Conservation (phyloP, 108 stramenopile species). For the Stephanodiscus triporus region DNA sequence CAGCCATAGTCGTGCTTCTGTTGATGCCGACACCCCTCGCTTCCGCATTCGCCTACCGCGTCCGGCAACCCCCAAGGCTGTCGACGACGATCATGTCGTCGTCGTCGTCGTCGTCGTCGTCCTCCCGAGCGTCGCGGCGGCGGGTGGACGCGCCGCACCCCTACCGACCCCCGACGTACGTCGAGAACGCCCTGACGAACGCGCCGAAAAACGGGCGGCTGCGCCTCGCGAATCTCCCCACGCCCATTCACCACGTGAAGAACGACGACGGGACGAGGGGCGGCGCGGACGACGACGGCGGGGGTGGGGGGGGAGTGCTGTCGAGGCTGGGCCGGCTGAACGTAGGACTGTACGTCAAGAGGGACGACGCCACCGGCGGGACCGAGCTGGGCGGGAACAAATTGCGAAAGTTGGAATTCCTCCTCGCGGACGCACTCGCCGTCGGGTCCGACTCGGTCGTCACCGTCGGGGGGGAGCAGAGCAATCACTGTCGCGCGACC, state of each 20-base stretch:
- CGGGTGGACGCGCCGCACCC: conserved; percentile 17
- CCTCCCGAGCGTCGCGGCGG: too few species aligned
- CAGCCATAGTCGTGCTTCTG: too few species aligned
- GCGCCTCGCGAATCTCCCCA: conserved; percentile 73
- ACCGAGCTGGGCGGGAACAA: conserved; percentile 90
- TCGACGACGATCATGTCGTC: too few species aligned
- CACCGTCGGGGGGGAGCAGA: conserved; percentile 92
- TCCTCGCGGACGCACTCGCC: conserved; percentile 80
- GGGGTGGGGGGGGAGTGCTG: too few species aligned
- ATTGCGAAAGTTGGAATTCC: conserved; percentile 89
- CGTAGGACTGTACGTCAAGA: conserved; percentile 66
- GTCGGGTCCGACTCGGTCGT: conserved; percentile 65
- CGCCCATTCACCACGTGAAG: conserved; percentile 50
- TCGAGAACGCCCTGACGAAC: conserved; percentile 29
- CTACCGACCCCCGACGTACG: conserved; percentile 63
- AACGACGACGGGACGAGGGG: conserved; percentile 9
- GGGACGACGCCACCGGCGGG: conserved; percentile 89
- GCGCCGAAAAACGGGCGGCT: conserved; percentile 53
- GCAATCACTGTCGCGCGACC: conserved; percentile 92
- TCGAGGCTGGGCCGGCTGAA: conserved; percentile 41
- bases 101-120: not conserved
- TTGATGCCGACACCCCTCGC: too few species aligned
- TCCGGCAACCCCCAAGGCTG: too few species aligned
- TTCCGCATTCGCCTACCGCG: too few species aligned
- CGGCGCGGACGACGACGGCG: not conserved